Conservation (phyloP, 2,329 filamentous ascomycete species). For the Aspergillus ochraceoroseus region DNA sequence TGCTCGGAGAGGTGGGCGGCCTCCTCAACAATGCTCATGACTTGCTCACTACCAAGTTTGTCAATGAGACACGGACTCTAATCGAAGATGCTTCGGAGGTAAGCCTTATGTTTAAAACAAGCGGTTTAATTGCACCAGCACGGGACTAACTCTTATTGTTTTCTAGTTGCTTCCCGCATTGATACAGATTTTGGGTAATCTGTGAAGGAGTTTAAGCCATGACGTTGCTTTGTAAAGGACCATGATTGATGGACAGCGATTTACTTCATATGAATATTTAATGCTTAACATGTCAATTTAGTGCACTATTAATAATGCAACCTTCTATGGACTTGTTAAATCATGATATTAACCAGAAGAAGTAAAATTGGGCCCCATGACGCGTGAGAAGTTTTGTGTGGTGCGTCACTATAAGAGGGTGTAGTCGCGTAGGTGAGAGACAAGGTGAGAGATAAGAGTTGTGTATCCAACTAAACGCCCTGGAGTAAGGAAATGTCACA, state of each 20-base stretch:
- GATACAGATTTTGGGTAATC: conserved; percentile 28
- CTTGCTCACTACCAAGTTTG: conserved; percentile 21
- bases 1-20: conserved; percentile 26
- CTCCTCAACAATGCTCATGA: conserved; percentile 19
- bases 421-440: too few relatives aligned
- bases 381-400: too few relatives aligned
- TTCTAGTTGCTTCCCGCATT: conserved; percentile 29
- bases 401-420: too few relatives aligned
- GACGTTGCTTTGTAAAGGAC: conserved; percentile 14
- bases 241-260: conserved; percentile 26
- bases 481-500: too few relatives aligned
- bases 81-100: conserved; percentile 31
- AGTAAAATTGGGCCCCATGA: too few relatives aligned
- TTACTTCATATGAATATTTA: conserved; percentile 30
- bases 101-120: conserved; percentile 17
- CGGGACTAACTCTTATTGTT: conserved; percentile 19
- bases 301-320: conserved; percentile 17
- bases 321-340: too few relatives aligned
- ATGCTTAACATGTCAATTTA: too few relatives aligned
- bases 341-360: too few relatives aligned
- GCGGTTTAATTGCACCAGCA: not conserved
- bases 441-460: too few relatives aligned
- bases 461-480: too few relatives aligned
- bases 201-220: conserved; percentile 20
- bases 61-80: conserved; percentile 28